Base-by-base conservation (phyloP, 2,329 filamentous ascomycete genomes). In the Gaeumannomyces tritici region DNA sequence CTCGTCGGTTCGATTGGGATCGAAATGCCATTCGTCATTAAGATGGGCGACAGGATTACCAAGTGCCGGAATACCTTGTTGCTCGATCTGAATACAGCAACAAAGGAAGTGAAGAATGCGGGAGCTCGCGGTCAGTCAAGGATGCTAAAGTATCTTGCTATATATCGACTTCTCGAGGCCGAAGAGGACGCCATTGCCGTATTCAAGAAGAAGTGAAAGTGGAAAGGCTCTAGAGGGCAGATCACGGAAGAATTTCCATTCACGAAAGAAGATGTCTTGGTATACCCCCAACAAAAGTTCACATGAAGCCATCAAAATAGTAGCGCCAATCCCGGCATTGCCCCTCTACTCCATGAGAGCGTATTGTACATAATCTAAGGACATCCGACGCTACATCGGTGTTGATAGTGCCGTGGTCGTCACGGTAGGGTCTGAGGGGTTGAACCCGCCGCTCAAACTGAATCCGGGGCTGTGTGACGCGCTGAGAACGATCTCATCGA, bases 381-480 rank as follows among this genome's bases (percentile, higher is more conserved):
- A 54, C 42, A 31, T n/a, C 28, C 18, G 9, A 28, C 13, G 12
- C 76, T 81, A 84, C 79, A 84, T 85, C 64, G 79, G 76, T 27
- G 78, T 78, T 61, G 79, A 76, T 68, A 88, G 70, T 65, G 83
- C 75, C 57, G 76, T 79, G 29, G 81, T 76, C 57, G 79, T 78
- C 59, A 89, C 73, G 60, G 76, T 78, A 64, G 85, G 85, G 64
- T 84, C 81, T 5, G 82, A 79, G 61, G 87, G 80, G 69, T 77
- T 85, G 73, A 95, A 89, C 62, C 89, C 85, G 63, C 93, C 93
- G 72, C 85, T 96, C 73, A 99, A 77, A 72, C 88, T 91, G 78
- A 99, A 86, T 0, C 91, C 93, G 1, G 95, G 93, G 1, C 89
- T 87, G 71, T 95, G 83, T 8, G 93, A 96, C 15, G 92, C 91